phyloP scores from a whole-genome alignment of 2,329 filamentous ascomycete species.

The Cercospora beticola region DNA sequence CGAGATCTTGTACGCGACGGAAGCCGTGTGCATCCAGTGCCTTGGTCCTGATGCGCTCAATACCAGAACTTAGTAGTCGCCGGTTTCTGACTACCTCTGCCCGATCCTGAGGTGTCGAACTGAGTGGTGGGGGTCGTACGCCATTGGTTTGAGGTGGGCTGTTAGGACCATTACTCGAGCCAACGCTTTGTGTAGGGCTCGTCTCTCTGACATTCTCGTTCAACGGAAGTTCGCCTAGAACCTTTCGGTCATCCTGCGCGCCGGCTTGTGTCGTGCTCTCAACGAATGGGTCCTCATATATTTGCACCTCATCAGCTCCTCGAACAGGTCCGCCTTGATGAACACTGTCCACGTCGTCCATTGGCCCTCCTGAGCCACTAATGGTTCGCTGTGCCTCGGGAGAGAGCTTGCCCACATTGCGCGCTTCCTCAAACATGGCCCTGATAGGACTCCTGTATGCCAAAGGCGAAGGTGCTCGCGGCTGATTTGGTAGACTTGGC shows the following conservation, averaged over 20 bases:
- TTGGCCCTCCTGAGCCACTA: slow-evolving; percentile 4
- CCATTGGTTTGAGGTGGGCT: slow-evolving; percentile 31
- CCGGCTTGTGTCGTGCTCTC: slow-evolving; percentile 37
- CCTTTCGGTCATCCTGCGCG: slow-evolving; percentile 39
- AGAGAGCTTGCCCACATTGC: slow-evolving; percentile 28
- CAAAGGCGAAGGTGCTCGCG: slow-evolving; percentile 32
- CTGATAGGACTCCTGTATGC: slow-evolving; percentile 36
- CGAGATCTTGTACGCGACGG: slow-evolving; percentile 71
- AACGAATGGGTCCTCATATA: slow-evolving; percentile 55
- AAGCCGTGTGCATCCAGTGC: slow-evolving; percentile 80
- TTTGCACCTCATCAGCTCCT: slow-evolving; percentile 49
- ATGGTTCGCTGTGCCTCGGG: slow-evolving; percentile 25
- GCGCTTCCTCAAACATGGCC: slow-evolving; percentile 37
- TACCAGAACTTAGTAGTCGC: slow-evolving; percentile 70
- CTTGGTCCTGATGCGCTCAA: slow-evolving; percentile 68
- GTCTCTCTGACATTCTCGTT: slow-evolving; percentile 45
- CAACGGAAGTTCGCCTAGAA: slow-evolving; percentile 53
- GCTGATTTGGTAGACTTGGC: slow-evolving; percentile 38
- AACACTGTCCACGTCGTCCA: slow-evolving; percentile 13
- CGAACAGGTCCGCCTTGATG: too few relatives aligned
- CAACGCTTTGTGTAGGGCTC: slow-evolving; percentile 33
- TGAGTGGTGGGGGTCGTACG: slow-evolving; percentile 19
- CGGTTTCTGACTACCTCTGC: slow-evolving; percentile 47
- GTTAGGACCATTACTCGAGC: slow-evolving; percentile 33
- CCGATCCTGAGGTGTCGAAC: slow-evolving; percentile 39